phyloP scores from a whole-genome alignment of 1,284 basidiomycete species.

The Rugosomyces carneus region DNA sequence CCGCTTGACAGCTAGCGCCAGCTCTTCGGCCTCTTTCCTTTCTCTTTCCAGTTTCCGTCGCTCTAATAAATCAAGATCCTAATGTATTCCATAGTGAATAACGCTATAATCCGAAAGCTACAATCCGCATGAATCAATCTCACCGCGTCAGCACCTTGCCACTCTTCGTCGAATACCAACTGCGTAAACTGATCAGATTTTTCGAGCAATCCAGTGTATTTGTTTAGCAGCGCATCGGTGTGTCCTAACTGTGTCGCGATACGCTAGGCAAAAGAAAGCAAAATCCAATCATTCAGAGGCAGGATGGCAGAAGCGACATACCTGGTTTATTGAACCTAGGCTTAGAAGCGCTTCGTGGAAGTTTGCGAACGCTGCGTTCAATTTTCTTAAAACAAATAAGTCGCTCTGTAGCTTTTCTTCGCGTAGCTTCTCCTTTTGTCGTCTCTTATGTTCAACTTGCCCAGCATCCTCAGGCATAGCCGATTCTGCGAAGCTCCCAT shows the following conservation, averaged over 20 bases:
- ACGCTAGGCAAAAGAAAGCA: slow-evolving; percentile 34
- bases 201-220: slow-evolving; percentile 63
- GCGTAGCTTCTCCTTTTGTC: slow-evolving; percentile 35
- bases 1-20: slow-evolving; percentile 36
- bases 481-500: slow-evolving; percentile 7
- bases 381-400: slow-evolving; percentile 60
- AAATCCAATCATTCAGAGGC: not conserved
- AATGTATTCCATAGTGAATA: slow-evolving; percentile 1
- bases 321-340: slow-evolving; percentile 60
- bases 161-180: slow-evolving; percentile 68
- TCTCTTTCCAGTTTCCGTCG: slow-evolving; percentile 41
- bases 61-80: slow-evolving; percentile 57
- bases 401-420: slow-evolving; percentile 73
- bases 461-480: slow-evolving; percentile 11
- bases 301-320: slow-evolving; percentile 24
- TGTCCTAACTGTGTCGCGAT: slow-evolving; percentile 59
- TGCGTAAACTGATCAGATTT: slow-evolving; percentile 61
- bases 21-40: slow-evolving; percentile 46
- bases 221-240: slow-evolving; percentile 65
- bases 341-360: slow-evolving; percentile 61
- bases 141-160: slow-evolving; percentile 65
- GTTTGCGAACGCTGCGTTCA: slow-evolving; percentile 60
- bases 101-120: slow-evolving; percentile 1
- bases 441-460: slow-evolving; percentile 14
- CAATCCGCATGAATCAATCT: slow-evolving; percentile 19